These are phyloP conservation scores for Periconia macrospinosa DNA, from an alignment of 2,329 filamentous ascomycete species.

Conservation along the genomic window DNA sequence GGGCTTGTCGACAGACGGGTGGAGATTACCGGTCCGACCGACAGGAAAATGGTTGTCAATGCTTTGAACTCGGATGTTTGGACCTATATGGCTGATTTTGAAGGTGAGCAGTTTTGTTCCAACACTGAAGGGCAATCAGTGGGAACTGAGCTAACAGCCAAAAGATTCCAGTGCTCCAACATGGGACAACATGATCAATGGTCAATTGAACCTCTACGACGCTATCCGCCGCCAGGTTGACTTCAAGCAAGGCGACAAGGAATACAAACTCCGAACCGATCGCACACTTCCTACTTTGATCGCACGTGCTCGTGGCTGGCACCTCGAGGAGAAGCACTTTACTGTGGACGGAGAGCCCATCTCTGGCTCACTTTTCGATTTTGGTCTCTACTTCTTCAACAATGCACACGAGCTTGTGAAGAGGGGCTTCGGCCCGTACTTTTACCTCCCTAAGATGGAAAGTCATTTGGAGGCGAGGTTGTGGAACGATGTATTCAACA, in stretches of 20 bases:
- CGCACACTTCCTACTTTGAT: slow-evolving; percentile 86
- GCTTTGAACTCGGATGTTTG: slow-evolving; percentile 93
- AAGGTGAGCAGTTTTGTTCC: slow-evolving; percentile 62
- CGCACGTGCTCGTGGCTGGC: slow-evolving; percentile 93
- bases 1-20: slow-evolving; percentile 91
- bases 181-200: slow-evolving; percentile 99
- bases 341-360: slow-evolving; percentile 94
- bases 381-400: slow-evolving; percentile 99
- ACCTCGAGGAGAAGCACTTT: slow-evolving; percentile 97
- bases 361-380: slow-evolving; percentile 91
- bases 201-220: slow-evolving; percentile 96
- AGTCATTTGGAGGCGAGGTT: slow-evolving; percentile 94
- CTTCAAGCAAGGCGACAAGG: slow-evolving; percentile 93
- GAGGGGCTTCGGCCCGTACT: slow-evolving; percentile 88
- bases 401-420: slow-evolving; percentile 88
- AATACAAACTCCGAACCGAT: slow-evolving; percentile 96
- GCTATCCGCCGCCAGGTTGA: slow-evolving; percentile 91
- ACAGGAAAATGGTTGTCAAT: slow-evolving; percentile 99
- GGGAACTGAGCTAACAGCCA: slow-evolving; percentile 9
- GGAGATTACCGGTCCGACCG: slow-evolving; percentile 96
- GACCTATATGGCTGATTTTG: slow-evolving; percentile 99
- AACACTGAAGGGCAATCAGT: too few species aligned
- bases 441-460: slow-evolving; percentile 98
- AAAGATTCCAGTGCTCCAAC: slow-evolving; percentile 91
- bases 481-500: slow-evolving; percentile 98